phyloP scores from a whole-genome alignment of 164 flowering plant species.

The Litsea cubeba region DNA sequence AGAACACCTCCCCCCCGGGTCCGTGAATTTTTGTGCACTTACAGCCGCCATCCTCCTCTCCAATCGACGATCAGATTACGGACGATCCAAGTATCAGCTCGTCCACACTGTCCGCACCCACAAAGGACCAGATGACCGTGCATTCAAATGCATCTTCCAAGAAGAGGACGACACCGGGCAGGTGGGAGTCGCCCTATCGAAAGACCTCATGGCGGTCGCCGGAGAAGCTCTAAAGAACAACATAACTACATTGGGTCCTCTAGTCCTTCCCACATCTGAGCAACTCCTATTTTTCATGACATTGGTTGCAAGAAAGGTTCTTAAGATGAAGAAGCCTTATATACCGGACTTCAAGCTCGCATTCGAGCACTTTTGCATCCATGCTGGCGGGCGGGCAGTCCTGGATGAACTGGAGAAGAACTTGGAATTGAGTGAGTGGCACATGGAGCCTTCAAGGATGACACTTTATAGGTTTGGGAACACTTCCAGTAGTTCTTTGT shows the following conservation, averaged over 20 bases:
- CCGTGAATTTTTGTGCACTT: no score
- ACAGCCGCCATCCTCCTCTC: slow-evolving; percentile 19
- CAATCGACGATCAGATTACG: slow-evolving; percentile 5
- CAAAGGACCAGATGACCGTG: slow-evolving; percentile 12
- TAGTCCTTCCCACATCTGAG: slow-evolving; percentile 78
- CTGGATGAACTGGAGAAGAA: slow-evolving; percentile 78
- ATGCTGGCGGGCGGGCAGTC: slow-evolving; percentile 79
- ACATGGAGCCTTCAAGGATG: slow-evolving; percentile 85
- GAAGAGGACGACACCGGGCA: slow-evolving; percentile 10
- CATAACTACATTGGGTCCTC: slow-evolving; percentile 73
- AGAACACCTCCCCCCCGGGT: no score
- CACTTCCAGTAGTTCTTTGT: slow-evolving; percentile 69
- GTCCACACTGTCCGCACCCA: slow-evolving; percentile 19
- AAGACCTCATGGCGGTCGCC: slow-evolving; percentile 57
- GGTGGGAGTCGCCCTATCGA: slow-evolving; percentile 10
- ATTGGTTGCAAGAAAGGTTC: slow-evolving; percentile 38
- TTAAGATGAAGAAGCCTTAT: slow-evolving; percentile 56
- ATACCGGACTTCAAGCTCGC: slow-evolving; percentile 84
- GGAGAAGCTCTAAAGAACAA: slow-evolving; percentile 76
- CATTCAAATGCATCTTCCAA: slow-evolving; percentile 10
- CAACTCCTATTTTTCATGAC: slow-evolving; percentile 60
- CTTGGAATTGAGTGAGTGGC: slow-evolving; percentile 54
- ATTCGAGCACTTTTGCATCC: slow-evolving; percentile 80
- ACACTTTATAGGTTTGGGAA: slow-evolving; percentile 60
- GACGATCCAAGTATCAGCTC: slow-evolving; percentile 15